phyloP scores from a whole-genome alignment of 2,329 filamentous ascomycete genomes.

The Fusarium armeniacum region DNA sequence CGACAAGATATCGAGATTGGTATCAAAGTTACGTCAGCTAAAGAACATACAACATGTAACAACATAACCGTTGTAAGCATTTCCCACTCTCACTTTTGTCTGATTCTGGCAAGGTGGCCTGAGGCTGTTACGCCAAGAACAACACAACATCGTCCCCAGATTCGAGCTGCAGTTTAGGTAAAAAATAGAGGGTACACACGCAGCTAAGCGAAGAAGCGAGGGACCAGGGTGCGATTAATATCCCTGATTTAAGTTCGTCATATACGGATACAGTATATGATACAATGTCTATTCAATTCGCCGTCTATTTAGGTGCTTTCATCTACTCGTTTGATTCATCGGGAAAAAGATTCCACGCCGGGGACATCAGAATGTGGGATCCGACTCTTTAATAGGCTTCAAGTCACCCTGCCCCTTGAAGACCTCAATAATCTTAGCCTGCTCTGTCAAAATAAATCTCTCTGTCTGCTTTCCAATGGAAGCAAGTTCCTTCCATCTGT shows the following conservation, averaged over 20 bases:
- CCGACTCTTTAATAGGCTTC: conserved; percentile 57
- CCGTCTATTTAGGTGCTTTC: not conserved
- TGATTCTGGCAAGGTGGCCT: not conserved
- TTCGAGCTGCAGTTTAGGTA: not conserved
- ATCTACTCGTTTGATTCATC: not conserved
- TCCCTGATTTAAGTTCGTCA: not conserved
- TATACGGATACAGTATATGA: no score
- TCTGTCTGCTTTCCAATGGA: conserved; percentile 65
- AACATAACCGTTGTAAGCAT: not conserved
- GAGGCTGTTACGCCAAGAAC: not conserved
- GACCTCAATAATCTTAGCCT: conserved; percentile 64
- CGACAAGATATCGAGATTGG: no score
- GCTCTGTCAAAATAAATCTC: conserved; percentile 65
- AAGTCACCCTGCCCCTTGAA: conserved; percentile 65
- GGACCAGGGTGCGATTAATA: not conserved
- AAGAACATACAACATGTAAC: not conserved
- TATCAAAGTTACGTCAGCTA: no score
- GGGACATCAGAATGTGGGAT: conserved; percentile 23
- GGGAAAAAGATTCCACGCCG: not conserved
- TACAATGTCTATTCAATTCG: not conserved
- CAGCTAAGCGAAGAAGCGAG: not conserved
- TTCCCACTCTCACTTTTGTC: not conserved
- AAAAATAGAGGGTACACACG: not conserved
- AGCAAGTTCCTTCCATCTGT: conserved; percentile 65
- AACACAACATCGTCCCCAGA: not conserved